A percentile compares a stretch with the other conserved stretches of the same genome.
These are phyloP conservation scores for Physcomitrellopsis africana DNA, from an alignment of 225 moss, liverwort and hornwort species.

Conservation along the genomic window DNA sequence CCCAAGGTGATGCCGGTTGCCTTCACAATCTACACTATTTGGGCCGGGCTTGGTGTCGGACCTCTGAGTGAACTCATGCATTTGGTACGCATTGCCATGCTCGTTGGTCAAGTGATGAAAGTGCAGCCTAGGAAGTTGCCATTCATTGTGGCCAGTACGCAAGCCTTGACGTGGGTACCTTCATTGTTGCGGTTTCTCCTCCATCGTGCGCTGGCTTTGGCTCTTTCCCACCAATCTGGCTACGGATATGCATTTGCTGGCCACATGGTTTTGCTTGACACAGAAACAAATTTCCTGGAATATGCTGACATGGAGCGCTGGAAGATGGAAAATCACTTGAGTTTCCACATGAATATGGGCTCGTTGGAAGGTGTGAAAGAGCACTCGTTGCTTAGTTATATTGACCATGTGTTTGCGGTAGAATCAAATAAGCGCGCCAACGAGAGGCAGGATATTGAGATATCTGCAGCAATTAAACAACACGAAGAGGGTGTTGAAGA, in stretches of 20 bases:
- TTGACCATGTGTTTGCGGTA: constrained; percentile 84
- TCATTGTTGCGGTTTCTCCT: constrained; percentile 83
- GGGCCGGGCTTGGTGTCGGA: constrained; percentile 86
- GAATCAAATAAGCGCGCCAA: constrained; percentile 67
- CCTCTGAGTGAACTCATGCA: constrained; percentile 83
- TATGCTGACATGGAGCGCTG: constrained; percentile 88
- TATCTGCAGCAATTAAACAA: constrained; percentile 53
- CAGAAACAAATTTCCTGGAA: constrained; percentile 78
- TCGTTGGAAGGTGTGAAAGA: constrained; percentile 77
- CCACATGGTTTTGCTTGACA: constrained; percentile 94
- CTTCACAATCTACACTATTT: constrained; percentile 90
- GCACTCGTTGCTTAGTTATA: constrained; percentile 90
- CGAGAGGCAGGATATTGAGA: constrained; percentile 61
- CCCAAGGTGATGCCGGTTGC: constrained; percentile 98
- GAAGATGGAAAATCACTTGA: constrained; percentile 80
- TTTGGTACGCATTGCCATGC: constrained; percentile 73
- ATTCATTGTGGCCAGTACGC: constrained; percentile 74
- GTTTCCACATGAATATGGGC: constrained; percentile 84
- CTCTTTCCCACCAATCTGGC: constrained; percentile 90
- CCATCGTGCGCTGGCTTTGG: constrained; percentile 87
- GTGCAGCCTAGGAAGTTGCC: constrained; percentile 75
- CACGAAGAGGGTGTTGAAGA: constrained; percentile 36
- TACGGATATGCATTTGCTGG: constrained; percentile 97
- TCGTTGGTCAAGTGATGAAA: constrained; percentile 75
- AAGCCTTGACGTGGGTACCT: constrained; percentile 71